Conservation (phyloP, 257 asterid species). For the Anisodus tanguticus region DNA sequence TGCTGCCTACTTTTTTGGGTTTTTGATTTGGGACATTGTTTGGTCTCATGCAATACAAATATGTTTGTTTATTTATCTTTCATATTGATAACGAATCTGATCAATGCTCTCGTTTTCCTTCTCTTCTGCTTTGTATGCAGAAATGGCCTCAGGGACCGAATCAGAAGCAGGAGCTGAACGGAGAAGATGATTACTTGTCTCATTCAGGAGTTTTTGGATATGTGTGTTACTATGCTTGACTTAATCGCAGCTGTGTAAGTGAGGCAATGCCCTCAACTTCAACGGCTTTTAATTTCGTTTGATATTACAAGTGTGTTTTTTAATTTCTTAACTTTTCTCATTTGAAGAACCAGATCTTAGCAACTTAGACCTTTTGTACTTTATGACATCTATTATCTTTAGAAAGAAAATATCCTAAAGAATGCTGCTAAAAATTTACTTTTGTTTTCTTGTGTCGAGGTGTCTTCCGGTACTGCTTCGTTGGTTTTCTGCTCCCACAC, state of each 20-base stretch:
- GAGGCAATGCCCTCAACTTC: slow-evolving; percentile 72
- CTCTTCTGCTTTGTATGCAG: slow-evolving; percentile 48
- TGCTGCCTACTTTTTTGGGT: background rate
- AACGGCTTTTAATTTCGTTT: slow-evolving; percentile 48
- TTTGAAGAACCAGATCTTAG: slow-evolving; percentile 20
- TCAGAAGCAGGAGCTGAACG: slow-evolving; percentile 92
- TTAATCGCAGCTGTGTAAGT: slow-evolving; percentile 69
- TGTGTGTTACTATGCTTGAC: slow-evolving; percentile 65
- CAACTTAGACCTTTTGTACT: slow-evolving; percentile 35
- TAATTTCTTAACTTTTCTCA: background rate
- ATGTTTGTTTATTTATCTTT: background rate
- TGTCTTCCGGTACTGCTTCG: slow-evolving; percentile 87
- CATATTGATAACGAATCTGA: background rate
- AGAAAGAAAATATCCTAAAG: slow-evolving; percentile 36
- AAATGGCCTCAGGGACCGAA: slow-evolving; percentile 79
- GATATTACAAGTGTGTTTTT: slow-evolving; percentile 1
- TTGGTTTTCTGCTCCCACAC: slow-evolving; percentile 91
- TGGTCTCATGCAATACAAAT: background rate
- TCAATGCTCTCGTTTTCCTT: background rate
- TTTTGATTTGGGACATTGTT: background rate
- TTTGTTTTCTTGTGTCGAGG: slow-evolving; percentile 85
- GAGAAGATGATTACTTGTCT: slow-evolving; percentile 32
- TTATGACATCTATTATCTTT: slow-evolving; percentile 47
- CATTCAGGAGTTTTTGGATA: slow-evolving; percentile 42
- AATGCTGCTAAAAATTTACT: slow-evolving; percentile 59